Evolutionary conservation across 257 asterid species (phyloP), one percentile per base, ranked within the genome.

Genomic region (Dorcoceras hygrometricum): DNA sequence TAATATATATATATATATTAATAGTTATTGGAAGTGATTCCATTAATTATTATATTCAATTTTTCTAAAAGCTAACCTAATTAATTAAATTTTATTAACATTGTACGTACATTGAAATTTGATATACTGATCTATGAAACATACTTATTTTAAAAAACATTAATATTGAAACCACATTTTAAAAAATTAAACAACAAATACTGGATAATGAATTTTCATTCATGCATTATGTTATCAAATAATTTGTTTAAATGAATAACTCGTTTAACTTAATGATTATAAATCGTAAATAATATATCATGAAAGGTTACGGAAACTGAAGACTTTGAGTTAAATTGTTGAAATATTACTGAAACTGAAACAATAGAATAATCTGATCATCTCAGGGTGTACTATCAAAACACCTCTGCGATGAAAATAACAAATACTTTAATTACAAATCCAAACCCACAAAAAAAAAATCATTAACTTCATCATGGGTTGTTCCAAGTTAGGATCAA

Each of bases 371-470:
- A 39, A 39, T 39, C 50, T 12, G 50, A 46, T 12, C 54, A 46
- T 65, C 76, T 50, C 61, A 60, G 78, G 71, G 73, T 28, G 78
- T 58, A 34, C n/a, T 6, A 26, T n/a, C 25, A 65, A 61, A n/a
- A 69, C 81, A 60, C 80, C 86, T 18, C 81, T 51, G 72, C 56
- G 69, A 72, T 76, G 81, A 75, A 78, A 75, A 77, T 50, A 23
- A 25, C 54, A 46, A 46, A 58, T 19, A 64, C 25, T 34, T 16
- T 28, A 48, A 72, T 65, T 56, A 75, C 69, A 67, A 66, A 69
- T 59, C 73, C 59, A 71, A 34, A 72, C 75, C 86, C 77, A 73
- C 57, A 66, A 68, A 65, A 62, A 57, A 27, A 39, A 57, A 26
- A 34, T 46, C 20, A 46, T 16, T 46, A 46, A 16, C 20, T 46